These are phyloP conservation scores for Falciphora oryzae DNA, from an alignment of 2,329 filamentous ascomycete species.

Conservation along the genomic window DNA sequence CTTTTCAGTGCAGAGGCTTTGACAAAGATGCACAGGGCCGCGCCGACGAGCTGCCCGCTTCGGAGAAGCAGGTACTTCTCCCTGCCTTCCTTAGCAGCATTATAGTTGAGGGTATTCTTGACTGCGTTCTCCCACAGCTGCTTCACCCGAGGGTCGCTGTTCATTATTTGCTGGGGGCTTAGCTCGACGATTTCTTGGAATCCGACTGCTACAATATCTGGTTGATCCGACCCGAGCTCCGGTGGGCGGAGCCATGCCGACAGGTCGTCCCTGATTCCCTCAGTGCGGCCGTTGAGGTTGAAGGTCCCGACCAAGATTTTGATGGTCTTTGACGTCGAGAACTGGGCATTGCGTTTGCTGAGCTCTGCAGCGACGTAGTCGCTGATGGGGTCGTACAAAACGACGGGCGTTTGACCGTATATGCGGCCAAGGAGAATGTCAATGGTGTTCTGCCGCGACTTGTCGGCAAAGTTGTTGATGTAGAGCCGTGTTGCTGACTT, in stretches of 20 bases:
- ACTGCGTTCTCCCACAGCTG: slow-evolving; percentile 84
- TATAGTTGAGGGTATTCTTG: slow-evolving; percentile 66
- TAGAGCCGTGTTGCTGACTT: slow-evolving; percentile 93
- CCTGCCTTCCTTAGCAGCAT: slow-evolving; percentile 57
- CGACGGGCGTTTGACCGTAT: slow-evolving; percentile 75
- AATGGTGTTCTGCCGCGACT: slow-evolving; percentile 87
- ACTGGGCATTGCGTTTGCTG: slow-evolving; percentile 61
- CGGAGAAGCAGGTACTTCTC: slow-evolving; percentile 84
- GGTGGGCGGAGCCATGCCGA: slow-evolving; percentile 78
- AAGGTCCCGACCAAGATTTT: slow-evolving; percentile 81
- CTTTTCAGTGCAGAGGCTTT: slow-evolving; percentile 67
- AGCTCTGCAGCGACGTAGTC: slow-evolving; percentile 81
- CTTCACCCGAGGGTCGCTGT: slow-evolving; percentile 82
- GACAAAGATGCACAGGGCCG: slow-evolving; percentile 87
- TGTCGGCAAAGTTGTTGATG: slow-evolving; percentile 97
- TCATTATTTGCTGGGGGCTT: slow-evolving; percentile 98
- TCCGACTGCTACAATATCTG: slow-evolving; percentile 82
- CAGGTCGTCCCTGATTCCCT: slow-evolving; percentile 72
- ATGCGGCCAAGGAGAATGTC: slow-evolving; percentile 84
- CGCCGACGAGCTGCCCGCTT: slow-evolving; percentile 90
- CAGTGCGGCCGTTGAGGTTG: slow-evolving; percentile 85
- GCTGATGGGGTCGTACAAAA: slow-evolving; percentile 90
- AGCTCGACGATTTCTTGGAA: slow-evolving; percentile 99
- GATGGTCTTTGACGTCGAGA: slow-evolving; percentile 67
- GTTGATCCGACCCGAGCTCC: slow-evolving; percentile 52